Evolutionary conservation across 805 yeast species (phyloP), one percentile per base, ranked within the genome.

Genomic region (Nakazawaea laoshanensis): DNA sequence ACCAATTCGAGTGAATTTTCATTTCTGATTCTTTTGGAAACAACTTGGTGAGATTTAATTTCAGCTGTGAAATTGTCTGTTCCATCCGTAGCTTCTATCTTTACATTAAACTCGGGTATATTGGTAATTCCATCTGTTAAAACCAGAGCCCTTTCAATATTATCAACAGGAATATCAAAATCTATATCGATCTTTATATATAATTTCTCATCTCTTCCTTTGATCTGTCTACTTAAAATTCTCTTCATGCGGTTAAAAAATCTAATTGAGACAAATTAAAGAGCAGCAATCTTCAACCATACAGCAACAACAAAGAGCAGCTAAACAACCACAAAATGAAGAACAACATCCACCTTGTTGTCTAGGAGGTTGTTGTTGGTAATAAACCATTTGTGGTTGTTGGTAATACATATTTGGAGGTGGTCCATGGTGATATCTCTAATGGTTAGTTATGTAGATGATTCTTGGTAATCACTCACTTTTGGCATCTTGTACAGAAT

Each of bases 271-370:
- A 13, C 29, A 27, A 12, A 16, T 11, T 12, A 16, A 16, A 27
- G 6, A 4, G 14, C 30, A 35, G 20, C 33, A 31, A 9, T 30
- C 28, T 12, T 37, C 40, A 24, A 37, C 23, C 14, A 24, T 21
- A 21, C 35, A 36, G 21, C 39, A 36, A 23, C 36, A 36, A 7
- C 17, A 32, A n/a, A 36, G 13, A 12, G 29, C 31, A 3, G 36
- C 11, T 10, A 31, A 25, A 32, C 35, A 36, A 2, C 35, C 32
- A 19, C 39, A 31, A 22, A 25, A 35, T 13, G 31, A 18, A 11
- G 35, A 31, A 24, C 32, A 31, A 31, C 39, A 31, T 5, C 39
- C 35, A 10, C 25, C 10, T 21, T 28, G 16, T 28, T 11, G 20
- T 15, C 26, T 32, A 4, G 35, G 30, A 4, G 35, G 35, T 7